A percentile compares a stretch with the other conserved stretches of the same genome.
Evolutionary conservation across 768 basidiomycete species (phyloP).

Genomic region (Rhodotorula diobovata): DNA sequence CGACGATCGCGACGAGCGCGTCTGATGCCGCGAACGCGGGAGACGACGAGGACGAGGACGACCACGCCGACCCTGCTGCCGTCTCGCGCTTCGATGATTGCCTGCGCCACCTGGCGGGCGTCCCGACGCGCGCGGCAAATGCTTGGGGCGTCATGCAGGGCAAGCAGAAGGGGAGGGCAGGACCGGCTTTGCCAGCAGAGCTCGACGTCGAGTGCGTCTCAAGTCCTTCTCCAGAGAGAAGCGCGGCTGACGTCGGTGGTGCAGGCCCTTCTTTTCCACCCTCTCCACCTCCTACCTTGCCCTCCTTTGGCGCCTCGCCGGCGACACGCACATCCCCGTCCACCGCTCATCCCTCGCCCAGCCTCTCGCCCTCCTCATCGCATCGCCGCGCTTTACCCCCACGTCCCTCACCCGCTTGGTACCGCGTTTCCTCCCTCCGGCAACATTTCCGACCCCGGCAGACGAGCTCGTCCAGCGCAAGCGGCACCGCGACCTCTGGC

Average conservation of each 20-base stretch:
- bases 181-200: slow-evolving; percentile 50
- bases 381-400: not conserved
- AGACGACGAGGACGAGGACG: not conserved
- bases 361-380: not conserved
- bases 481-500: slow-evolving; percentile 50
- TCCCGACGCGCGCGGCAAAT: slow-evolving; percentile 79
- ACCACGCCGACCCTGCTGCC: slow-evolving; percentile 1
- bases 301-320: slow-evolving; percentile 43
- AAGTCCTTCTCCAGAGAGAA: not conserved
- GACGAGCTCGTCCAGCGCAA: slow-evolving; percentile 37
- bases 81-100: slow-evolving; percentile 65
- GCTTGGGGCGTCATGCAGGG: slow-evolving; percentile 43
- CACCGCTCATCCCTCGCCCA: slow-evolving; percentile 61
- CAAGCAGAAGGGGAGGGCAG: not conserved
- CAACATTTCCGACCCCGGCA: slow-evolving; percentile 46
- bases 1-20: slow-evolving; percentile 16
- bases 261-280: not conserved
- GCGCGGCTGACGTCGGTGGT: too few relatives aligned
- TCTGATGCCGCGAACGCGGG: not conserved
- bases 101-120: slow-evolving; percentile 59
- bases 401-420: slow-evolving; percentile 60
- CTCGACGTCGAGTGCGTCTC: slow-evolving; percentile 39
- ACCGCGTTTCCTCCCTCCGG: slow-evolving; percentile 55
- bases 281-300: slow-evolving; percentile 55
- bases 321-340: slow-evolving; percentile 60